Base-by-base conservation (phyloP, 306 rosid species). In the Prinsepia uniflora region DNA sequence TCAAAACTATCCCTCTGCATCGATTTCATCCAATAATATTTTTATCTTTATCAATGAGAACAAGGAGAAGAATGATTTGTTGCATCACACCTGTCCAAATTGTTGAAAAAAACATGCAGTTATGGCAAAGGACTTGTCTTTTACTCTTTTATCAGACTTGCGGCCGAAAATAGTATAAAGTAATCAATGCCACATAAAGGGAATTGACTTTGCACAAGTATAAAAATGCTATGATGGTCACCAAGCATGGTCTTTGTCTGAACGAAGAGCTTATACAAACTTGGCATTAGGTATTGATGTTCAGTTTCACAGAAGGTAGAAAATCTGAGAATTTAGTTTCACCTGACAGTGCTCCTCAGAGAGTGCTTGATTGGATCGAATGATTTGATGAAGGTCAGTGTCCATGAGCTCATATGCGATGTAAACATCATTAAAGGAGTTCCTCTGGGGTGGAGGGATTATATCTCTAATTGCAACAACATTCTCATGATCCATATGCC, bases 291-390 rank as follows among this genome's bases (percentile, higher is more conserved):
- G 55, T 50, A 17, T 17, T 50, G 55, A 50, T 50, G 17, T 54
- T 22, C 10, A 52, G 57, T 60, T 60, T 36, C 5, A 5, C 14
- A 10, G 6, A 43, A 43, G 17, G 45, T 10, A 18, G 18, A 39
- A 39, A n/a, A 65, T 22, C 19, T 20, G 10, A 34, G 71, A 50
- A 52, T 12, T 20, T 12, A 61, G 63, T 50, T 60, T 56, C 45
- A 92, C 98, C 92, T 92, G 98, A 80, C 98, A 92, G 71, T 92
- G 98, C 89, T 92, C 98, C 87, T 92, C 98, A 0, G 98, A 92
- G 71, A 92, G 80, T 3, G 82, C 87, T 85, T 92, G 98, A 62
- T 90, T 92, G 66, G 98, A 92, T 45, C 96, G 96, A 75, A 92
- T 92, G 49, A 90, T 92, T 76, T 92, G 98, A 74, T 92, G 96